Base-by-base conservation (phyloP, 805 yeast genomes). In the Spencermartinsiella europaea region DNA sequence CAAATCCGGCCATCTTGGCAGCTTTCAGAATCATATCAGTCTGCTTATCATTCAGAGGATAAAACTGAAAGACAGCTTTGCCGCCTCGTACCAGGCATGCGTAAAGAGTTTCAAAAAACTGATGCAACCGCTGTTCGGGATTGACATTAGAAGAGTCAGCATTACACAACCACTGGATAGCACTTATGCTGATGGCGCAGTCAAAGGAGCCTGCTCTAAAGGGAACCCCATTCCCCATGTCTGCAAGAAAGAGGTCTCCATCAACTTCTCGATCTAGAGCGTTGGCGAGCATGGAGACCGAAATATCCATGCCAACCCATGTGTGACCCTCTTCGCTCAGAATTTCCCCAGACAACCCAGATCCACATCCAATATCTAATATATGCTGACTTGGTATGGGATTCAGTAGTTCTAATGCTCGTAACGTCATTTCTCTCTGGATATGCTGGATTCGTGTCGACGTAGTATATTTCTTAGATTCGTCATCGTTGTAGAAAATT, bases 381-480 rank as follows among this genome's bases (percentile, higher is more conserved):
- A 93, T 63, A 58, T 81, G 82, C 56, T 86, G 73, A 25, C 68
- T 71, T 1, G 79, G 78, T 25, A 85, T 83, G 34, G 93, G 67
- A 63, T 89, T 86, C 47, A 93, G 69, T 33, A 93, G 71, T 58
- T 93, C 99, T 40, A 93, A 70, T 0, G 98, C 96, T 57, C 99
- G 75, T 38, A 91, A 73, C 0, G 99, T 89, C 99, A 93, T 93
- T 63, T 87, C 85, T 2, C 98, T 98, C 67, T 93, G 99, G 59
- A 93, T 93, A 63, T 90, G 96, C 70, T 93, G 99, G 42, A 93
- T 96, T 74, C 99, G 93, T 3, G 96, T 85, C 3, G 95, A 86
- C 2, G 84, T 74, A 0, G 98, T 93, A 66, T 93, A 93, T 61
- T 93, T 93, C 53, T 74, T 73, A 0, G 98, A 85, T 66, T 93